Conservation (phyloP, 2,329 filamentous ascomycete genomes). For the Cordyceps tenuipes region DNA sequence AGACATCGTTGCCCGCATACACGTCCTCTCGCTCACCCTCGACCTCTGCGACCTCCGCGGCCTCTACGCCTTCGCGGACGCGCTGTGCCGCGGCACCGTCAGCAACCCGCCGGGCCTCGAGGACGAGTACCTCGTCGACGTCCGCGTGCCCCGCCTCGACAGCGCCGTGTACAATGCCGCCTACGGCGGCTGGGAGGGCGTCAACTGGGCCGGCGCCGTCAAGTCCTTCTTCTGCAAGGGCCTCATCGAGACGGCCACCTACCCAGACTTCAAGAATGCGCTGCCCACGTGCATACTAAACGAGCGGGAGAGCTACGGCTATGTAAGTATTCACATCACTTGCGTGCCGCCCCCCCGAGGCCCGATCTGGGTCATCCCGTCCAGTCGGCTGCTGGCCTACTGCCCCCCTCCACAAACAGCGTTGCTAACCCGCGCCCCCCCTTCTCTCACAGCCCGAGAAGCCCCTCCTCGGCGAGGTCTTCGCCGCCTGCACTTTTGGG, state of each 20-base stretch:
- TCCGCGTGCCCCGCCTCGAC: constrained; percentile 64
- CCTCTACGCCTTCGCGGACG: constrained; percentile 40
- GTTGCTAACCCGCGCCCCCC: neutral
- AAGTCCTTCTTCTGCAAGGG: constrained; percentile 48
- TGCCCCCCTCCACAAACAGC: no score
- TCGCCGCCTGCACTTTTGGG: constrained; percentile 88
- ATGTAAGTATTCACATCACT: constrained; percentile 19
- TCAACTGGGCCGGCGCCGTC: constrained; percentile 58
- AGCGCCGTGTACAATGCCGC: constrained; percentile 79
- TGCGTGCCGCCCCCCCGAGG: neutral
- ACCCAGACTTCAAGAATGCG: constrained; percentile 68
- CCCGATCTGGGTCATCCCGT: neutral
- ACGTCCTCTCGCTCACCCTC: constrained; percentile 49
- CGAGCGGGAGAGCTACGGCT: constrained; percentile 27
- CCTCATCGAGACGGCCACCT: constrained; percentile 60
- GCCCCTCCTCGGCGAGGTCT: constrained; percentile 68
- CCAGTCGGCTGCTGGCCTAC: neutral
- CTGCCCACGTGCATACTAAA: constrained; percentile 37
- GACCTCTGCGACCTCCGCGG: constrained; percentile 52
- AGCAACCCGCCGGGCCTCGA: constrained; percentile 34
- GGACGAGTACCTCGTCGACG: constrained; percentile 30
- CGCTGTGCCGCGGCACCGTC: constrained; percentile 36
- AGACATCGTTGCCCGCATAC: constrained; percentile 41
- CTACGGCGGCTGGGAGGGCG: constrained; percentile 75
- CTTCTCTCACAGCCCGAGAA: constrained; percentile 34